phyloP scores from a whole-genome alignment of 2,329 filamentous ascomycete species.

The Verticillium tricorpus region DNA sequence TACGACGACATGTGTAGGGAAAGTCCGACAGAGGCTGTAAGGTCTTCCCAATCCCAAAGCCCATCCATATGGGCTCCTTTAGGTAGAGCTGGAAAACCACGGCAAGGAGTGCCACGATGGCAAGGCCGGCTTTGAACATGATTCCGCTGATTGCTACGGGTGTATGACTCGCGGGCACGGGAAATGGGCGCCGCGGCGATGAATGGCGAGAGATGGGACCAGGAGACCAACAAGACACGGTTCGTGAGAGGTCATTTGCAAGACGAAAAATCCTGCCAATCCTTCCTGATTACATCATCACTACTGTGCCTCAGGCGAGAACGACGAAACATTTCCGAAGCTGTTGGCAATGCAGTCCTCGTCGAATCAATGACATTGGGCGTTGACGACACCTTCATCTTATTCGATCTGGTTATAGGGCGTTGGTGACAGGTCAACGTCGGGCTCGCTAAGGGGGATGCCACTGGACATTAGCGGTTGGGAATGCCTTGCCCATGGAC shows the following conservation, averaged over 20 bases:
- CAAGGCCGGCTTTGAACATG: constrained; percentile 7
- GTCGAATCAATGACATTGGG: neutral
- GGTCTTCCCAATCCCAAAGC: constrained; percentile 16
- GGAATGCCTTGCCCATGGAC: neutral
- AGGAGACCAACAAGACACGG: no score
- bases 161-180: neutral
- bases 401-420: no score
- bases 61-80: constrained; percentile 14
- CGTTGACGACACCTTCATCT: neutral
- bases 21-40: constrained; percentile 22
- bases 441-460: no score
- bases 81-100: constrained; percentile 14
- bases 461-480: no score
- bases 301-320: neutral
- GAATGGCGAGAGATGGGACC: neutral
- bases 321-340: no score
- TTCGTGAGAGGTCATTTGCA: no score
- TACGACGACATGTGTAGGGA: constrained; percentile 22
- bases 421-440: no score
- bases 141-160: neutral
- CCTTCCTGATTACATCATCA: neutral
- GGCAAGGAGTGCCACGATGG: constrained; percentile 12
- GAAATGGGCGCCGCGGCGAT: neutral
- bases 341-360: neutral
- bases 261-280: neutral